A percentile compares a stretch with the other conserved stretches of the same genome.
phyloP scores from a whole-genome alignment of 192 early-diverging fungal species.

The Jimgerdemannia flammicorona region DNA sequence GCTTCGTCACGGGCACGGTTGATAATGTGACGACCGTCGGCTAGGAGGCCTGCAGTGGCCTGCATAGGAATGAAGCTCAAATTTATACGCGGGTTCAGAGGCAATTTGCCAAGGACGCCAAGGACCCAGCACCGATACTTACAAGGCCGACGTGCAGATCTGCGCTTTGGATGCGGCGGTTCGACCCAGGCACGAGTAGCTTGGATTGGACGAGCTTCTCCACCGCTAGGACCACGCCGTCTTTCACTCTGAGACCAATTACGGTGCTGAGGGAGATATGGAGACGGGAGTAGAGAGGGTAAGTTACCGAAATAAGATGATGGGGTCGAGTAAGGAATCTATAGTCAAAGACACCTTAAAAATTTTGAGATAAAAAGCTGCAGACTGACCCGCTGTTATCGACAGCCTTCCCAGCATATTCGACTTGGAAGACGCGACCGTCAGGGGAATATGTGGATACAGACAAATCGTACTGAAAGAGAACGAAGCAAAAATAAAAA shows the following conservation, averaged over 20 bases:
- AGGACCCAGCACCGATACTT: constrained; percentile 12
- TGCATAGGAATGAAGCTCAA: constrained; percentile 21
- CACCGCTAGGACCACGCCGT: constrained; percentile 94
- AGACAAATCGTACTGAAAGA: constrained; percentile 87
- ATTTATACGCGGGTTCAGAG: not conserved
- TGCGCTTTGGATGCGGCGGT: constrained; percentile 88
- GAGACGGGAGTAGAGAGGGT: not conserved
- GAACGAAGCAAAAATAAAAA: not conserved
- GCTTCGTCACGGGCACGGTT: constrained; percentile 91
- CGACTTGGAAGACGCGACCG: constrained; percentile 98
- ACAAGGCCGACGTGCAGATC: constrained; percentile 94
- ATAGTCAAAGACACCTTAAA: too few relatives aligned
- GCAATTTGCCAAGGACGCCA: not conserved
- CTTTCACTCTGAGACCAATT: constrained; percentile 90
- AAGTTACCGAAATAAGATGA: not conserved
- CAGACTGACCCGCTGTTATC: constrained; percentile 90
- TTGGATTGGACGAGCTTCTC: constrained; percentile 96
- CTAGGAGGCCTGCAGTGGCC: constrained; percentile 89
- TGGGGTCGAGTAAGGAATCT: not conserved
- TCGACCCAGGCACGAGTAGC: constrained; percentile 88
- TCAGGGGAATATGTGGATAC: constrained; percentile 99
- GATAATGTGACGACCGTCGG: constrained; percentile 88
- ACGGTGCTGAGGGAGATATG: constrained; percentile 61
- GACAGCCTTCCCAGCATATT: constrained; percentile 97
- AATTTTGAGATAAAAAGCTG: too few relatives aligned